Percentiles rank a stretch among this genome's conserved stretches.
Conservation (phyloP, 2,329 filamentous ascomycete genomes). For the Arthrobotrys sinensis region DNA sequence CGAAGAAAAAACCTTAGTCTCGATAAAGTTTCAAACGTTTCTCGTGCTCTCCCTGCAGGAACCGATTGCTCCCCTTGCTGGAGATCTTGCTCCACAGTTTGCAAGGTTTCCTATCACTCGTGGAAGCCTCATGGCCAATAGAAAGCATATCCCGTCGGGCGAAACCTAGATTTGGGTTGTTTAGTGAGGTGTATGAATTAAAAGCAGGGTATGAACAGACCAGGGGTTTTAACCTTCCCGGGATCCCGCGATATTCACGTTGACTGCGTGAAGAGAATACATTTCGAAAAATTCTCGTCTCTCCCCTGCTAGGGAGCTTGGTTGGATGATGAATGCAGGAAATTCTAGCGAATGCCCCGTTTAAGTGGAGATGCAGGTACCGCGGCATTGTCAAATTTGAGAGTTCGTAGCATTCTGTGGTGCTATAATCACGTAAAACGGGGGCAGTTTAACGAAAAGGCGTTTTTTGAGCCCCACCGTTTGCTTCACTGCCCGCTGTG, state of each 20-base stretch:
- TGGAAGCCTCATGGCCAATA: slow-evolving; percentile 24
- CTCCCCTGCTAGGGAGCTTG: slow-evolving; percentile 20
- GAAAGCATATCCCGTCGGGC: neutral
- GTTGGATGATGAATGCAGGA: slow-evolving; percentile 9
- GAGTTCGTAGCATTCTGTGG: slow-evolving; percentile 18
- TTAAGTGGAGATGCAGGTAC: slow-evolving; percentile 22
- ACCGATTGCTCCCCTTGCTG: slow-evolving; percentile 40
- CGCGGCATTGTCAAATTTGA: slow-evolving; percentile 1
- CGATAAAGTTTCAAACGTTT: slow-evolving; percentile 47
- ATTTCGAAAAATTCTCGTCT: slow-evolving; percentile 16
- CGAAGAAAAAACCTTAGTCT: slow-evolving; percentile 35
- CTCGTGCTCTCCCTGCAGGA: slow-evolving; percentile 34
- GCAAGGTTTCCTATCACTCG: slow-evolving; percentile 30
- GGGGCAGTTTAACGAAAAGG: slow-evolving; percentile 37
- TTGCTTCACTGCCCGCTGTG: neutral
- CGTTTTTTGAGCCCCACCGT: slow-evolving; percentile 34
- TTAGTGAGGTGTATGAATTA: slow-evolving; percentile 51
- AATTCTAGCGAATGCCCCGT: slow-evolving; percentile 38
- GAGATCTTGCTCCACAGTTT: slow-evolving; percentile 34
- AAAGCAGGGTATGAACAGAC: slow-evolving; percentile 37
- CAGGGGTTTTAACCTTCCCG: slow-evolving; percentile 25
- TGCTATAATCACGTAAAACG: slow-evolving; percentile 50
- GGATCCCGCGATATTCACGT: slow-evolving; percentile 16
- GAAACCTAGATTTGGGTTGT: slow-evolving; percentile 51
- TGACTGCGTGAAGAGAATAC: slow-evolving; percentile 9